Evolutionary conservation across 2,329 filamentous ascomycete genomes (phyloP).

Genomic region (Exophiala sp.): DNA sequence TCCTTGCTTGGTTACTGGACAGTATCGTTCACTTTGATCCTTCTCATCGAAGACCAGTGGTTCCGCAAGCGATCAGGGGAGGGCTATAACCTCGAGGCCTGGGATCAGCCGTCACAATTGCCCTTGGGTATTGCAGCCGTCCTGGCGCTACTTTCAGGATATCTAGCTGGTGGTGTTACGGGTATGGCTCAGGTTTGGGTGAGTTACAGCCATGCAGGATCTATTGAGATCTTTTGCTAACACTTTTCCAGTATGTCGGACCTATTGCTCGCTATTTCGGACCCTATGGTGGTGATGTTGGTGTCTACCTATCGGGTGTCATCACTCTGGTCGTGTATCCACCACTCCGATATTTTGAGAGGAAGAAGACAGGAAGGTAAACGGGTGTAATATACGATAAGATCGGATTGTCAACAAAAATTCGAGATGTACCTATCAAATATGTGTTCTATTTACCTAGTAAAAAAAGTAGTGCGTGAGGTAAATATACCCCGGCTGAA

Average conservation of each 20-base stretch:
- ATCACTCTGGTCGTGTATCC: conserved; percentile 57
- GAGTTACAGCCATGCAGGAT: neutral
- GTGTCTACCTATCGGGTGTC: conserved; percentile 63
- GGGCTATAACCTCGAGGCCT: conserved; percentile 45
- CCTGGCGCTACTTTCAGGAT: conserved; percentile 23
- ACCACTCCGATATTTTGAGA: conserved; percentile 51
- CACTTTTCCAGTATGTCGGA: conserved; percentile 49
- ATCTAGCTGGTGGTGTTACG: conserved; percentile 61
- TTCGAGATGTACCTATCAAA: no score
- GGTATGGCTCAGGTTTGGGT: conserved; percentile 68
- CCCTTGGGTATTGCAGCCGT: conserved; percentile 36
- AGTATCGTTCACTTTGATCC: conserved; percentile 45
- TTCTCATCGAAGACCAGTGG: conserved; percentile 44
- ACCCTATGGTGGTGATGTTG: conserved; percentile 52
- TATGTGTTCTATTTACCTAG: no score
- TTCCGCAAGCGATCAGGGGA: conserved; percentile 38
- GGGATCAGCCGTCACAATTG: conserved; percentile 44
- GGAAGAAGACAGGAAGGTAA: conserved; percentile 37
- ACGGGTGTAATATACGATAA: no score
- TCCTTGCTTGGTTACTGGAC: conserved; percentile 48
- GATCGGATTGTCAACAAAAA: no score
- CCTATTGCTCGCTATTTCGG: conserved; percentile 60
- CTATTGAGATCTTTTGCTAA: conserved; percentile 1
- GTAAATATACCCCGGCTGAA: no score
- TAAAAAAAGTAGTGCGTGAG: no score